Evolutionary conservation across 441 rosid genomes (phyloP).

Genomic region (Gossypium schwendimanii): DNA sequence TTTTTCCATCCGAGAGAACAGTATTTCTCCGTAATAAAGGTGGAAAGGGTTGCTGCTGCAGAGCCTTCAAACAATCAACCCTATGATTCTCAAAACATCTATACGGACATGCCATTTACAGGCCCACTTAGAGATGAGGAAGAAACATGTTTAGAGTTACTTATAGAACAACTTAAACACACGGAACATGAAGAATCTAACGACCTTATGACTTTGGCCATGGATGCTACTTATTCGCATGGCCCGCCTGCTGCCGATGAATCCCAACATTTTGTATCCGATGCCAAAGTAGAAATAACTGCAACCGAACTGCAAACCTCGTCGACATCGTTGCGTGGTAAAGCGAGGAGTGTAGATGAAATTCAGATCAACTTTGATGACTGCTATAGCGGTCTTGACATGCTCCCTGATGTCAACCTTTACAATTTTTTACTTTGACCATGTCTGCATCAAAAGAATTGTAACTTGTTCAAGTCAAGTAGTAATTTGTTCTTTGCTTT

Average conservation of each 20-base stretch:
- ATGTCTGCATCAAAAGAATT: not conserved
- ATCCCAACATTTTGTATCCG: not conserved
- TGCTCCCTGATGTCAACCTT: slow-evolving; percentile 28
- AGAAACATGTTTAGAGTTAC: slow-evolving; percentile 44
- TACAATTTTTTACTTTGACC: slow-evolving; percentile 15
- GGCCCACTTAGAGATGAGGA: slow-evolving; percentile 44
- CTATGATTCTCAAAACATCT: not conserved
- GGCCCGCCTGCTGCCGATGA: not conserved
- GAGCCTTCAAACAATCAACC: not conserved
- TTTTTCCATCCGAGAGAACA: slow-evolving; percentile 15
- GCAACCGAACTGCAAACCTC: not conserved
- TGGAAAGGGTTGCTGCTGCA: not conserved
- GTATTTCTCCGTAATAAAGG: slow-evolving; percentile 45
- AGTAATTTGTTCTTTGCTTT: not conserved
- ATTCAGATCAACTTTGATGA: slow-evolving; percentile 21
- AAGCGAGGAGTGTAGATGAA: slow-evolving; percentile 8
- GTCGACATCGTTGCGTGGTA: not conserved
- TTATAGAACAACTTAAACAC: slow-evolving; percentile 45
- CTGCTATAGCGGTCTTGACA: slow-evolving; percentile 28
- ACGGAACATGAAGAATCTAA: slow-evolving; percentile 28
- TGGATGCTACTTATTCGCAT: slow-evolving; percentile 13
- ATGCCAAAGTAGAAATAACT: not conserved
- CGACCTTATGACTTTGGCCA: slow-evolving; percentile 19
- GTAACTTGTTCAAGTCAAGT: not conserved
- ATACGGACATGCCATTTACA: not conserved